These are phyloP conservation scores for Cercospora sp. DNA, from an alignment of 2,329 filamentous ascomycete genomes.

Conservation along the genomic window DNA sequence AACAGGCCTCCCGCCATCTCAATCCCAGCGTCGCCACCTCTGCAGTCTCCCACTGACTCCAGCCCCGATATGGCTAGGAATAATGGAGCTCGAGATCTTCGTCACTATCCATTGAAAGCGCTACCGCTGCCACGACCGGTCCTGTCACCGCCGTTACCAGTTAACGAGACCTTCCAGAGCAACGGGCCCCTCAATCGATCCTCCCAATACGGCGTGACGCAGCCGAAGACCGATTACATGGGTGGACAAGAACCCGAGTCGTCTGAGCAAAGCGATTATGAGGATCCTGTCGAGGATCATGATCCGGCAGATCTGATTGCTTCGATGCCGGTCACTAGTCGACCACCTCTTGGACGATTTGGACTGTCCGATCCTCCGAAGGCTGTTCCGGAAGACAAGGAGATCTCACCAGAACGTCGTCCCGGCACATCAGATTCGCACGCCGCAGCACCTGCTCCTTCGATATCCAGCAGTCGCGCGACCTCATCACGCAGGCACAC, in stretches of 20 bases:
- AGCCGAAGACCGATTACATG: conserved; percentile 29
- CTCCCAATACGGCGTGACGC: conserved; percentile 38
- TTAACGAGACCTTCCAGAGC: conserved; percentile 23
- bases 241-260: conserved; percentile 20
- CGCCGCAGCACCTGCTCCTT: conserved; percentile 37
- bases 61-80: conserved; percentile 29
- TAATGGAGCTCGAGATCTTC: conserved; percentile 30
- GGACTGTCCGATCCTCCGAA: conserved; percentile 37
- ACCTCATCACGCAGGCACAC: conserved; percentile 28
- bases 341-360: conserved; percentile 34
- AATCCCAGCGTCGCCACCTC: conserved; percentile 28
- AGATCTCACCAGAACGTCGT: conserved; percentile 38
- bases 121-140: conserved; percentile 37
- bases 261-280: conserved; percentile 33
- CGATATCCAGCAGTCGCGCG: conserved; percentile 35
- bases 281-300: conserved; percentile 27
- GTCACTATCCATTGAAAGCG: conserved; percentile 36
- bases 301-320: conserved; percentile 34
- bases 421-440: conserved; percentile 36
- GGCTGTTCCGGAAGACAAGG: conserved; percentile 39
- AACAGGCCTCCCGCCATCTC: conserved; percentile 19
- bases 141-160: conserved; percentile 35
- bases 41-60: conserved; percentile 32
- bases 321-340: conserved; percentile 30
- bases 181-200: conserved; percentile 39